Evolutionary conservation across 805 yeast genomes (phyloP), one percentile per base, ranked within the genome.

Genomic region (Wickerhamomyces bovis): DNA sequence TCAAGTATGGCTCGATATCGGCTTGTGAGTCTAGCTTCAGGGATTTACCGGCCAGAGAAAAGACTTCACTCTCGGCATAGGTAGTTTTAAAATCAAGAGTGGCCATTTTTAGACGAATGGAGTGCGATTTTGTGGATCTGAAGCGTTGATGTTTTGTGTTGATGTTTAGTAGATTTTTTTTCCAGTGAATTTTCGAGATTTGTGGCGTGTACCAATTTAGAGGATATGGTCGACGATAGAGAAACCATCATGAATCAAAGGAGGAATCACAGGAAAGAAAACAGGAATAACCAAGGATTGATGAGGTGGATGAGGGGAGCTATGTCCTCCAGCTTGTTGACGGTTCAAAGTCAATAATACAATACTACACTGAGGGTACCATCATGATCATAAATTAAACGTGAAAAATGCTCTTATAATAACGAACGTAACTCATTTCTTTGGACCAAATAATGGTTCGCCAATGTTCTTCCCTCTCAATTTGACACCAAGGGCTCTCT

Each of bases 391-490:
- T 33, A 16, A 33, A 33, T 18, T n/a, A 16, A 33, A 41, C 39
- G 31, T 35, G 35, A 30, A 42, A 22, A 38, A 33, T 33, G 36
- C 36, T 30, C 18, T 33, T 33, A 6, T 33, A 9, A 9, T 6
- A 16, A 33, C 20, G 20, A 33, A 33, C 36, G 36, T 23, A 20
- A 40, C 22, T 45, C 48, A 68, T 57, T 68, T 68, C 64, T 70
- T 70, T 56, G 71, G 70, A 33, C 67, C 70, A 46, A 67, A 68
- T 56, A 94, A 75, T 30, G 98, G 96, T 60, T 83, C 81, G 53
- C 99, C 99, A 61, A 94, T 85, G 68, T 83, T 85, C 73, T 92
- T 90, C 64, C 99, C 99, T 73, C 98, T 81, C 64, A 94, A 80
- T 72, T 89, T 94, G 53, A 94, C 85, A 56, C 98, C 98, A 59